Evolutionary conservation across 495 filamentous ascomycete species (phyloP).

Genomic region (Mycothermus thermophilus): DNA sequence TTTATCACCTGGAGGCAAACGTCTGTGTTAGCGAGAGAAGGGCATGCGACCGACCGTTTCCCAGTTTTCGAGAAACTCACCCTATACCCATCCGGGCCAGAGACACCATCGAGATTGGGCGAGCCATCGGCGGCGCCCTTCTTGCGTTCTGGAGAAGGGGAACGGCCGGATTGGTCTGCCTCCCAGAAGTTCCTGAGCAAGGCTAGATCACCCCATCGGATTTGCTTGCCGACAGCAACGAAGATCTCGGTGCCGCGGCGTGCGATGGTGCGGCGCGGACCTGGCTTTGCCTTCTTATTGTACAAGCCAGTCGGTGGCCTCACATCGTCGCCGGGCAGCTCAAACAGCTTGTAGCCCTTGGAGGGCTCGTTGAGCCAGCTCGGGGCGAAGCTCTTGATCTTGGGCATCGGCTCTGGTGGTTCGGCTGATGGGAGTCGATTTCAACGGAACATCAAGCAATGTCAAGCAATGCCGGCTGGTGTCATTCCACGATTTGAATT

Average conservation of each 20-base stretch:
- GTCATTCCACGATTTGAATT: too few species aligned
- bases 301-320: slow-evolving; percentile 16
- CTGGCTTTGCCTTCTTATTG: slow-evolving; percentile 28
- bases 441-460: background rate
- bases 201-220: slow-evolving; percentile 71
- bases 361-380: slow-evolving; percentile 66
- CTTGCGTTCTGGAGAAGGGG: too few species aligned
- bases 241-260: slow-evolving; percentile 68
- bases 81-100: slow-evolving; percentile 27
- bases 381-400: slow-evolving; percentile 66
- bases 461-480: too few species aligned
- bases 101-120: slow-evolving; percentile 5
- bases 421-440: background rate
- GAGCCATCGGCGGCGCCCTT: too few species aligned
- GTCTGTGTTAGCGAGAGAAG: background rate
- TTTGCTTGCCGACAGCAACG: slow-evolving; percentile 68
- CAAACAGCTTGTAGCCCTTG: slow-evolving; percentile 60
- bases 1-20: slow-evolving; percentile 46
- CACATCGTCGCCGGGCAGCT: slow-evolving; percentile 19
- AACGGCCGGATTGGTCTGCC: slow-evolving; percentile 19
- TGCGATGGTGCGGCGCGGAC: slow-evolving; percentile 56
- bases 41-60: too few species aligned
- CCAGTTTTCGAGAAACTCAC: slow-evolving; percentile 26
- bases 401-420: slow-evolving; percentile 45
- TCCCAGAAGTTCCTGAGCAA: slow-evolving; percentile 60